Conservation (phyloP, 371 early-diverging fungal genomes). For the Apophysomyces ossiformis region DNA sequence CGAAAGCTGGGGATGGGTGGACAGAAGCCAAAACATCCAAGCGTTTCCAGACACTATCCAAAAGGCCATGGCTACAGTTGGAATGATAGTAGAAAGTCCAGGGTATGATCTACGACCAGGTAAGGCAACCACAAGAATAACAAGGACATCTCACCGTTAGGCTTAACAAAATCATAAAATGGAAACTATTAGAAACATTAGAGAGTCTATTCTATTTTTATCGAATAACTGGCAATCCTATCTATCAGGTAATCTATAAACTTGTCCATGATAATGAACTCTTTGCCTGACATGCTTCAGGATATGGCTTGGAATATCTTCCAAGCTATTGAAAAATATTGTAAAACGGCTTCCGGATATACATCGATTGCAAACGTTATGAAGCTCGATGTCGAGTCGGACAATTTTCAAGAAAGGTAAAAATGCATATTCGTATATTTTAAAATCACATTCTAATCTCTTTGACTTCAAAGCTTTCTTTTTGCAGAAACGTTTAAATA, state of each 20-base stretch:
- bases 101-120: slow-evolving; percentile 62
- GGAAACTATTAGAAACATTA: slow-evolving; percentile 60
- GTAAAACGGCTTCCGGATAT: slow-evolving; percentile 46
- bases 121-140: neutral
- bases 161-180: too few relatives aligned
- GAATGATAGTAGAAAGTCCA: slow-evolving; percentile 29
- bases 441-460: neutral
- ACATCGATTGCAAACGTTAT: slow-evolving; percentile 43
- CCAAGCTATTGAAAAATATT: slow-evolving; percentile 48
- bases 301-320: slow-evolving; percentile 78
- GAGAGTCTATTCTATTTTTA: slow-evolving; percentile 78
- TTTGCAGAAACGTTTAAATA: slow-evolving; percentile 96
- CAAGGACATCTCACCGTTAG: neutral
- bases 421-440: neutral
- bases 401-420: slow-evolving; percentile 59
- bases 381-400: slow-evolving; percentile 29
- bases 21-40: slow-evolving; percentile 24
- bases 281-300: slow-evolving; percentile 67
- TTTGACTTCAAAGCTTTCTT: slow-evolving; percentile 64
- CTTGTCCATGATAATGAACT: slow-evolving; percentile 71
- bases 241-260: slow-evolving; percentile 46
- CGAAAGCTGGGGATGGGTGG: slow-evolving; percentile 54
- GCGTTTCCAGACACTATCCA: slow-evolving; percentile 35
- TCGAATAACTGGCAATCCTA: slow-evolving; percentile 68
- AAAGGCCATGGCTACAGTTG: slow-evolving; percentile 23